phyloP scores from a whole-genome alignment of 23 red algal species.

The Gracilaria domingensis region DNA sequence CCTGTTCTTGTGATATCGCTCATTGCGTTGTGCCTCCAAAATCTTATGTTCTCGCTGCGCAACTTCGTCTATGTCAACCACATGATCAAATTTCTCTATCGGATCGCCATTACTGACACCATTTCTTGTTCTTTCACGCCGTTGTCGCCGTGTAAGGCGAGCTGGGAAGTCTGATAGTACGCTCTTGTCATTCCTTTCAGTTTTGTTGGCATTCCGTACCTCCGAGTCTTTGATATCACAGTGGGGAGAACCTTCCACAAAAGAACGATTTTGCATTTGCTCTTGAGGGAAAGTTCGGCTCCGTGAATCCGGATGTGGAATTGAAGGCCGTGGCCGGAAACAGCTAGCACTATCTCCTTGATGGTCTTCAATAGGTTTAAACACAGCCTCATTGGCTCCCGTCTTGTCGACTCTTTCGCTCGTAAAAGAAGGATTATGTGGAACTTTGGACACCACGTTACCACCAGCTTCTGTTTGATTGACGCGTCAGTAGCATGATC shows the following conservation, averaged over 20 bases:
- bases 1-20: conserved; percentile 21
- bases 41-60: conserved; percentile 46
- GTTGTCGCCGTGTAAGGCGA: conserved; percentile 4
- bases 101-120: neutral
- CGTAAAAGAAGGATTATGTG: conserved; percentile 62
- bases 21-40: conserved; percentile 46
- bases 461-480: conserved; percentile 27
- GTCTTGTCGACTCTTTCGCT: conserved; percentile 52
- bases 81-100: conserved; percentile 10
- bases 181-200: conserved; percentile 46
- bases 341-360: conserved; percentile 74
- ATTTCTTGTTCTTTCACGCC: conserved; percentile 36
- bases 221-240: neutral
- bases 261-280: conserved; percentile 1
- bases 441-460: conserved; percentile 10
- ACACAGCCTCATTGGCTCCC: neutral
- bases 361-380: conserved; percentile 56
- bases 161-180: conserved; percentile 57
- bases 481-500: conserved; percentile 26
- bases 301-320: conserved; percentile 29
- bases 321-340: conserved; percentile 17
- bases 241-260: conserved; percentile 13
- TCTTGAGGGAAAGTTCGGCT: conserved; percentile 21
- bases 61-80: conserved; percentile 70
- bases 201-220: neutral